Base-by-base conservation (phyloP, 805 yeast genomes). In the Cephaloascus albidus region DNA sequence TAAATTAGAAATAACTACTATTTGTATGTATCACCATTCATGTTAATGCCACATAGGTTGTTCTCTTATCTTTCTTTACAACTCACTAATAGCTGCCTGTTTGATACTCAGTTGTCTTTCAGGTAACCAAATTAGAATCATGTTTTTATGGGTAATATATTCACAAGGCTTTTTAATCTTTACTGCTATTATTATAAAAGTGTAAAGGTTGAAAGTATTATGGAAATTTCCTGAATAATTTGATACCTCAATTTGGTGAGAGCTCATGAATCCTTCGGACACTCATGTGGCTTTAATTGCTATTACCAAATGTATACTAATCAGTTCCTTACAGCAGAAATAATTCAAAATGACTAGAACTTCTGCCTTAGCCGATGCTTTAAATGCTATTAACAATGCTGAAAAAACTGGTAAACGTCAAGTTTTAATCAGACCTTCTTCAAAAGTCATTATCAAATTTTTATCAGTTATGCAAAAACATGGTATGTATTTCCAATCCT, bases 371-470 rank as follows among this genome's bases (percentile, higher is more conserved):
- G 96, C 96, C 67, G 97, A 89, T 77, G 97, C 97, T 67, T 83
- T 89, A 62, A 89, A 89, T 76, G 82, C 96, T 61, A 89, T 89
- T 74, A 87, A 88, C 90, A 89, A 89, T 74, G 97, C 97, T 74
- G 96, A 89, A 77, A 89, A 88, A 77, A 82, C 96, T 74, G 97
- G 97, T 74, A 89, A 89, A 81, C 85, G 97, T 77, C 97, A 89
- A 78, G 97, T 89, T 61, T 74, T 89, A 68, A 84, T 89, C 75
- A 85, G 96, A 81, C 97, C 97, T 54, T 87, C 97, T 40, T 89
- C 96, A 66, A 89, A 89, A 85, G 97, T 89, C 61, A 88, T 89
- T 76, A 80, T 89, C 84, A 89, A 87, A 76, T 89, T 87, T 76
- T 78, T 89, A 70, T 78, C 86, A 65, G 97, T 89, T 59, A 88